Conservation (phyloP, 1,284 basidiomycete species). For the Apiotrichum siamense region DNA sequence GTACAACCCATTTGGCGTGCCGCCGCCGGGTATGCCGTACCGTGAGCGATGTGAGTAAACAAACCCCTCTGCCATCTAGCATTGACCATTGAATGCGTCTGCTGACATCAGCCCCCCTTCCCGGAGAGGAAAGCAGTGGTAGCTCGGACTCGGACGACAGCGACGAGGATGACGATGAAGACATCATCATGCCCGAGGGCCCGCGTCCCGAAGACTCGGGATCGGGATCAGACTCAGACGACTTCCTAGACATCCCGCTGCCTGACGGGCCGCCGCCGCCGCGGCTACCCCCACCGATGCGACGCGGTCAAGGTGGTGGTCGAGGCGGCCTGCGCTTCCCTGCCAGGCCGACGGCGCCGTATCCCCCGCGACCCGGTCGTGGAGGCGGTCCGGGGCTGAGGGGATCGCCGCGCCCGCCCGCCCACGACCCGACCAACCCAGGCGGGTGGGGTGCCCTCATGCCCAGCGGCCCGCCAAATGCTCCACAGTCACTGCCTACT, state of each 20-base stretch:
- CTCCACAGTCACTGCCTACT: not conserved
- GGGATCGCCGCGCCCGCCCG: not conserved
- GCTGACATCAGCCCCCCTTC: slow-evolving; percentile 5
- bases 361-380: not conserved
- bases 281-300: slow-evolving; percentile 16
- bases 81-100: no score
- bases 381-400: not conserved
- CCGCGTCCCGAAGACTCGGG: slow-evolving; percentile 56
- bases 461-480: no score
- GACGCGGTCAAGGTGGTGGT: not conserved
- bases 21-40: slow-evolving; percentile 95
- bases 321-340: not conserved
- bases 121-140: not conserved
- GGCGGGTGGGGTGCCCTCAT: slow-evolving; percentile 11
- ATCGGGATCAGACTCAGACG: slow-evolving; percentile 34
- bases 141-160: slow-evolving; percentile 26
- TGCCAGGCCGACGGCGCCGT: not conserved
- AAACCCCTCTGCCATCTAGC: not conserved
- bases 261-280: slow-evolving; percentile 49
- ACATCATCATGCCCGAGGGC: slow-evolving; percentile 79
- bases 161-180: slow-evolving; percentile 55
- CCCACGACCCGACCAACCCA: not conserved
- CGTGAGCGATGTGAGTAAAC: slow-evolving; percentile 64
- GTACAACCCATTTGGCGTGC: slow-evolving; percentile 91
- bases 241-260: slow-evolving; percentile 49